phyloP scores from a whole-genome alignment of 495 filamentous ascomycete genomes.

The Evernia prunastri region DNA sequence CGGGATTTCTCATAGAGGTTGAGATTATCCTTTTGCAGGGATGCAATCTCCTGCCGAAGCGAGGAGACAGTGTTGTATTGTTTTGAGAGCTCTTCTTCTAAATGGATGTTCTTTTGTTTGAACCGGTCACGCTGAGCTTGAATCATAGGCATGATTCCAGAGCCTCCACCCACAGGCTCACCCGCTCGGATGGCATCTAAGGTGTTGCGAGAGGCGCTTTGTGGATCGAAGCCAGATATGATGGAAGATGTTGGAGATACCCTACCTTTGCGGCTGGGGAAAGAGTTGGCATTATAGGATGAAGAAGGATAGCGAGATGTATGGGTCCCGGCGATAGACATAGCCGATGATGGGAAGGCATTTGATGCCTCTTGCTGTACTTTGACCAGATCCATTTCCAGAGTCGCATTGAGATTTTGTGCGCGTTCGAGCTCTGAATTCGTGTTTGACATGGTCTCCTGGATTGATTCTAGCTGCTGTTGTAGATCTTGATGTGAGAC shows the following conservation, averaged over 20 bases:
- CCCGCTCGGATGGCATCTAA: slow-evolving; percentile 56
- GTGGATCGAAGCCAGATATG: slow-evolving; percentile 87
- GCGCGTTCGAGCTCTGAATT: slow-evolving; percentile 82
- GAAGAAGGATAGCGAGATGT: slow-evolving; percentile 75
- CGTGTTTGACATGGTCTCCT: slow-evolving; percentile 75
- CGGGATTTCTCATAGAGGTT: slow-evolving; percentile 96
- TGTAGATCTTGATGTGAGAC: slow-evolving; percentile 94
- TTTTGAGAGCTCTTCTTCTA: slow-evolving; percentile 86
- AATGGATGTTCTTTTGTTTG: slow-evolving; percentile 87
- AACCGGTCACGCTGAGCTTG: slow-evolving; percentile 96
- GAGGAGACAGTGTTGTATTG: slow-evolving; percentile 74
- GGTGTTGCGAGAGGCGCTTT: slow-evolving; percentile 41
- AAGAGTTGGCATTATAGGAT: slow-evolving; percentile 51
- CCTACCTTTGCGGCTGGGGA: slow-evolving; percentile 49
- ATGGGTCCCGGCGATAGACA: slow-evolving; percentile 92
- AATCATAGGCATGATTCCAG: slow-evolving; percentile 94
- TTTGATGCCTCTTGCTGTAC: slow-evolving; percentile 80
- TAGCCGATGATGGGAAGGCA: slow-evolving; percentile 74
- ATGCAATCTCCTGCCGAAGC: slow-evolving; percentile 82
- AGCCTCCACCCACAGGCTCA: slow-evolving; percentile 72
- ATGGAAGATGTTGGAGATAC: slow-evolving; percentile 96
- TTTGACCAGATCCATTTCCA: slow-evolving; percentile 85
- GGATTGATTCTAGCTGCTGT: slow-evolving; percentile 66
- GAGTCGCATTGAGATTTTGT: slow-evolving; percentile 72
- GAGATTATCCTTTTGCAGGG: slow-evolving; percentile 92